These are phyloP conservation scores for Entelexis paramagnoliae DNA, from an alignment of 1,139 yeast species.

Conservation along the genomic window DNA sequence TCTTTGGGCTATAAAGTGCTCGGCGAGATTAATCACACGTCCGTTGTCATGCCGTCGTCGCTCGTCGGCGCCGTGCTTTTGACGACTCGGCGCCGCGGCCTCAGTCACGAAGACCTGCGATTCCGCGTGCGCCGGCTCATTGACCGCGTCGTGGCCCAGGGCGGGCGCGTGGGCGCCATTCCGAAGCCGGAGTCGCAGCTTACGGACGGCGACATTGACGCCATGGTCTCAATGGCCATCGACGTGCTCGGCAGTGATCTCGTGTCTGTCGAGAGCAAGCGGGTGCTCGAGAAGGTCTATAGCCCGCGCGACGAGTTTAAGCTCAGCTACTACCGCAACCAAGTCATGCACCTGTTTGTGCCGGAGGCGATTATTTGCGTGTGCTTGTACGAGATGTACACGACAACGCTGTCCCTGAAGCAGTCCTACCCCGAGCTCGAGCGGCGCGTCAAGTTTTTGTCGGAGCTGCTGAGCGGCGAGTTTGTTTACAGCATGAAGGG, in stretches of 20 bases:
- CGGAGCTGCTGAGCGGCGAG: slow-evolving; percentile 34
- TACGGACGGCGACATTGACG: slow-evolving; percentile 26
- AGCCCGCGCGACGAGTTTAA: slow-evolving; percentile 36
- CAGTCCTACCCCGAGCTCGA: slow-evolving; percentile 22
- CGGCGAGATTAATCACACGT: slow-evolving; percentile 35
- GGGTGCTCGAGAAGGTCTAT: slow-evolving; percentile 34
- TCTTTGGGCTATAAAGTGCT: slow-evolving; percentile 36
- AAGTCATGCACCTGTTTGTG: slow-evolving; percentile 36
- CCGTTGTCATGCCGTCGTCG: slow-evolving; percentile 40
- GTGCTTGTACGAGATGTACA: slow-evolving; percentile 30
- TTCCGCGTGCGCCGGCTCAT: slow-evolving; percentile 34
- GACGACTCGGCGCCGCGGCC: slow-evolving; percentile 34
- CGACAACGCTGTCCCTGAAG: slow-evolving; percentile 14
- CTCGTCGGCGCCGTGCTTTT: slow-evolving; percentile 36
- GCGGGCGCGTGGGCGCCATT: slow-evolving; percentile 35
- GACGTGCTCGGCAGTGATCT: slow-evolving; percentile 34
- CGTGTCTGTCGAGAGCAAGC: slow-evolving; percentile 31
- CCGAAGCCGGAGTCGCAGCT: slow-evolving; percentile 21
- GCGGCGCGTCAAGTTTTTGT: slow-evolving; percentile 28
- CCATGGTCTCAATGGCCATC: slow-evolving; percentile 34
- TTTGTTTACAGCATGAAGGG: slow-evolving; percentile 34
- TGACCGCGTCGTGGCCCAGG: slow-evolving; percentile 31
- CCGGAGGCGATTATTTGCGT: slow-evolving; percentile 36
- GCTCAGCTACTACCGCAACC: slow-evolving; percentile 37
- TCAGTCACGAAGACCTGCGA: slow-evolving; percentile 31